Base-by-base conservation (phyloP, 305 asterid genomes). In the Plantago lanceolata region DNA sequence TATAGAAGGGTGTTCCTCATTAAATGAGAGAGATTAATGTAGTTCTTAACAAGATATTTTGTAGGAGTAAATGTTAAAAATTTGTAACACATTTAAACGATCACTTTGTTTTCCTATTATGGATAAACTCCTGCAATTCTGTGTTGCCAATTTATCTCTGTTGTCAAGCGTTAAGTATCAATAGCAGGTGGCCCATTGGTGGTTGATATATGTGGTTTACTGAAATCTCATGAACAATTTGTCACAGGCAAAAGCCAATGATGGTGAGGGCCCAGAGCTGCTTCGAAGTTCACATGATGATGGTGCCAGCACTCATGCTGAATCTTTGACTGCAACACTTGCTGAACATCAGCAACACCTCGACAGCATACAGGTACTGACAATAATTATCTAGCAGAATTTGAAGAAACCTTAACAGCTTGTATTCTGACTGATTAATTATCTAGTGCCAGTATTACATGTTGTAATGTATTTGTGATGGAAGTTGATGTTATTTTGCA, bases 211-310 rank as follows among this genome's bases (percentile, higher is more conserved):
- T 37, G 65, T 57, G 45, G 66, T 53, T 48, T 66, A 21, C 67
- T 58, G 45, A 60, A 51, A 29, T 58, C 50, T 21, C 63, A 58
- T 37, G 59, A 35, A 52, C 5, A 13, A 35, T 58, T 61, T 67
- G 64, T 68, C 74, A 68, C 82, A 93, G 99, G 86, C 96, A 78
- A 94, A 90, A 72, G 71, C 90, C 79, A 94, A 94, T 71, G 95
- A 88, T 68, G 99, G 97, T 45, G 89, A 90, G 70, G 99, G 99
- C 55, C 97, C 96, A 19, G 96, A 88, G 77, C 95, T 90, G 75
- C 82, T 90, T 45, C 82, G 85, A 65, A 82, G 77, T 85, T 79
- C 74, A 63, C 82, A 78, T 69, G 88, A 88, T 67, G 88, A 85
- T 74, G 83, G 84, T 74, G 69, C 82, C 70, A 80, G 89, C 64